Evolutionary conservation across 257 asterid genomes (phyloP).

Genomic region (Solanum piurae): DNA sequence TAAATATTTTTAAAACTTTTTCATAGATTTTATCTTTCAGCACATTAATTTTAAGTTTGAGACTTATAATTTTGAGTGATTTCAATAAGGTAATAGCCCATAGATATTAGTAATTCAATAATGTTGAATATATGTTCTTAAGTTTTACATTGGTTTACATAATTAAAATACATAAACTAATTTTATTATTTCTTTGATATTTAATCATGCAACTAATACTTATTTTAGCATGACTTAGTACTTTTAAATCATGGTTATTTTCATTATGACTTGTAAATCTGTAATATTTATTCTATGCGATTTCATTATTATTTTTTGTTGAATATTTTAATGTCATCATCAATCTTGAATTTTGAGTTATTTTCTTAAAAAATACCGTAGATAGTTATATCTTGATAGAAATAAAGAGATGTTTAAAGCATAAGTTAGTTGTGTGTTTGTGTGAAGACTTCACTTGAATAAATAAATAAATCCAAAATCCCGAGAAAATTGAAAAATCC

Average conservation of each 20-base stretch:
- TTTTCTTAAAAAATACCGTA: too few relatives aligned
- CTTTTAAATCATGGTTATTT: not conserved
- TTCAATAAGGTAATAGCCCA: not conserved
- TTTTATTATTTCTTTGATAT: too few relatives aligned
- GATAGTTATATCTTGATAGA: too few relatives aligned
- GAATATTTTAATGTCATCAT: not conserved
- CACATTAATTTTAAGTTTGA: not conserved
- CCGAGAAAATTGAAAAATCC: not conserved
- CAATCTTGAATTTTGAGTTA: not conserved
- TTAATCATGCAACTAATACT: not conserved
- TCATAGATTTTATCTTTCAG: not conserved
- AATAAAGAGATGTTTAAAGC: too few relatives aligned
- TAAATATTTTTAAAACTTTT: too few relatives aligned
- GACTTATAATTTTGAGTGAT: too few relatives aligned
- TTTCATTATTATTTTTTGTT: not conserved
- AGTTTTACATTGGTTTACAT: not conserved
- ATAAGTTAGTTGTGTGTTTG: not conserved
- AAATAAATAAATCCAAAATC: too few relatives aligned
- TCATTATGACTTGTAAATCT: not conserved
- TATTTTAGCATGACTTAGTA: not conserved
- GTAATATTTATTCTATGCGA: not conserved
- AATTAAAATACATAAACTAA: not conserved
- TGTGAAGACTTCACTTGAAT: not conserved
- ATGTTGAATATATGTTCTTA: not conserved
- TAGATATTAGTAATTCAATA: not conserved